phyloP scores from a whole-genome alignment of 2,329 filamentous ascomycete species.

The Trichothecium roseum region DNA sequence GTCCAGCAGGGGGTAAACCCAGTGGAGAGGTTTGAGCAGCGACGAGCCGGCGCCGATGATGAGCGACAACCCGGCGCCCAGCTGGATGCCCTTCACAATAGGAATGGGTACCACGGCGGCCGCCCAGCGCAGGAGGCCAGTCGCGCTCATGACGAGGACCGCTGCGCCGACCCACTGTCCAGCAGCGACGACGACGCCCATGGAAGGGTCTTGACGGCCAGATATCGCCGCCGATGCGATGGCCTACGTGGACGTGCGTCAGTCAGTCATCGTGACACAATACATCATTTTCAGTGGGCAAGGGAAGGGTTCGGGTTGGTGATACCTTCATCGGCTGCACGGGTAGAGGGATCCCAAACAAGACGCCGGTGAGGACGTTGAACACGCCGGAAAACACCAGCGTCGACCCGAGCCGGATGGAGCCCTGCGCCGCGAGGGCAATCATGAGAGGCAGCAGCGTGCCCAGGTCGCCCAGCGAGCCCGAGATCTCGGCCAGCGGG shows the following conservation, averaged over 20 bases:
- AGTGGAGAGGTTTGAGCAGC: conserved; percentile 58
- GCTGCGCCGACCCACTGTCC: conserved; percentile 61
- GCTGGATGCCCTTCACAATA: conserved; percentile 89
- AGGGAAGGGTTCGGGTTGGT: neutral
- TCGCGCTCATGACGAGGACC: conserved; percentile 67
- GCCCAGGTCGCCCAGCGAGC: conserved; percentile 77
- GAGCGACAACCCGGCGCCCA: conserved; percentile 79
- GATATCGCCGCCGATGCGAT: conserved; percentile 86
- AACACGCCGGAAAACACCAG: conserved; percentile 81
- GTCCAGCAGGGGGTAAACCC: conserved; percentile 60
- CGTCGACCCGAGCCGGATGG: conserved; percentile 73
- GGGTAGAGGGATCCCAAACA: conserved; percentile 82
- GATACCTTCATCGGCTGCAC: conserved; percentile 74
- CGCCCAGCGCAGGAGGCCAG: conserved; percentile 67
- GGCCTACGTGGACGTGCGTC: conserved; percentile 42
- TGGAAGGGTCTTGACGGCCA: conserved; percentile 39
- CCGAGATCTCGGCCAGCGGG: conserved; percentile 67
- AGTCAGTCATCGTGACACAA: neutral
- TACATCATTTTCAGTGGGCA: neutral
- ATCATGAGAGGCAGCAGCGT: conserved; percentile 85
- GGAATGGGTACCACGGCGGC: conserved; percentile 70
- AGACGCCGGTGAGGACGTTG: conserved; percentile 71
- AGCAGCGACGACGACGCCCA: conserved; percentile 65
- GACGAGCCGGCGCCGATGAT: conserved; percentile 64
- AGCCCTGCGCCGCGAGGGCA: conserved; percentile 66